phyloP scores from a whole-genome alignment of 371 early-diverging fungal species.

The Phascolomyces articulosus region DNA sequence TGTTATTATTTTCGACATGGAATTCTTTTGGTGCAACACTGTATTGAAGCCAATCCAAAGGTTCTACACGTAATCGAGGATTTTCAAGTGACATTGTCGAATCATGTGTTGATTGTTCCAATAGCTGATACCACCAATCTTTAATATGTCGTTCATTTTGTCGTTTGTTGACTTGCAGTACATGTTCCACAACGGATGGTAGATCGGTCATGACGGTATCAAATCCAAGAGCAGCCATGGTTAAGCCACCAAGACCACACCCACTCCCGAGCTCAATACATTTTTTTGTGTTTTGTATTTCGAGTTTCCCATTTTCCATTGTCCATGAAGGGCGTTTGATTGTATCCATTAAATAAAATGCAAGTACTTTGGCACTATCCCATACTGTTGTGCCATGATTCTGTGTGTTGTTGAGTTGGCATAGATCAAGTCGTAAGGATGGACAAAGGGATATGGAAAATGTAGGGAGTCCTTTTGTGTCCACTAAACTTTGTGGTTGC shows the following conservation, averaged over 20 bases:
- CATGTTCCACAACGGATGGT: slow-evolving; percentile 29
- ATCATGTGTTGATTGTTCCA: slow-evolving; percentile 12
- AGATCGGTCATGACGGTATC: slow-evolving; percentile 39
- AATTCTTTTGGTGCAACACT: background rate
- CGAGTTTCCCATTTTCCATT: slow-evolving; percentile 3
- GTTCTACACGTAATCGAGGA: slow-evolving; percentile 24
- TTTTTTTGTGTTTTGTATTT: slow-evolving; percentile 21
- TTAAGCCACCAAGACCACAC: slow-evolving; percentile 38
- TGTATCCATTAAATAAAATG: slow-evolving; percentile 33
- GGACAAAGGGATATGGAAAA: slow-evolving; percentile 27
- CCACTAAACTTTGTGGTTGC: background rate
- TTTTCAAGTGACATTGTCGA: slow-evolving; percentile 6
- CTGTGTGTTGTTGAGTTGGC: slow-evolving; percentile 36
- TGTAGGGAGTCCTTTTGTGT: slow-evolving; percentile 32
- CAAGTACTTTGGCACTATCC: slow-evolving; percentile 38
- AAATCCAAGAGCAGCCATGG: slow-evolving; percentile 38
- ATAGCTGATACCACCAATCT: slow-evolving; percentile 32
- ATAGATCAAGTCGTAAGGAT: slow-evolving; percentile 22
- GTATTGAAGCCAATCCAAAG: slow-evolving; percentile 36
- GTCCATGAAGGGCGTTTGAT: slow-evolving; percentile 27
- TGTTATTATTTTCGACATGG: too few relatives aligned
- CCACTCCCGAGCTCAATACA: slow-evolving; percentile 47
- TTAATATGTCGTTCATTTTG: slow-evolving; percentile 22
- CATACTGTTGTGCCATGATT: slow-evolving; percentile 49
- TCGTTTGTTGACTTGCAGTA: slow-evolving; percentile 22